These are phyloP conservation scores for Tetracentron sinense DNA, from an alignment of 164 flowering plant species.

Conservation along the genomic window DNA sequence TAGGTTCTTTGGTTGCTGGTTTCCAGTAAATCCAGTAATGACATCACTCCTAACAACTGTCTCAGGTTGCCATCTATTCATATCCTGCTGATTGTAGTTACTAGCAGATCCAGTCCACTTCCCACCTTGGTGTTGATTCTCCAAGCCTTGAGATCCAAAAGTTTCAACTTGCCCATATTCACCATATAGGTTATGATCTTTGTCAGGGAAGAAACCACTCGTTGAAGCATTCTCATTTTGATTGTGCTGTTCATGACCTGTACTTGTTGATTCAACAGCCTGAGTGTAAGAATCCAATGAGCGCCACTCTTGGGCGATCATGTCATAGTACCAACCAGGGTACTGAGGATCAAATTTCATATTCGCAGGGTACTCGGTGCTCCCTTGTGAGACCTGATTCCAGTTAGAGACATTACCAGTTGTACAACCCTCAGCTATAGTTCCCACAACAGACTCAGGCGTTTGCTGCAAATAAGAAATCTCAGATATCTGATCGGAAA, in stretches of 20 bases:
- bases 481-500: conserved; percentile 41
- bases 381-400: conserved; percentile 52
- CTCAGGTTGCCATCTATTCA: conserved; percentile 41
- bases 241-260: conserved; percentile 32
- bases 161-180: conserved; percentile 28
- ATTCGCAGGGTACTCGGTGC: conserved; percentile 60
- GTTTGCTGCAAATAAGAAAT: conserved; percentile 64
- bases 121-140: conserved; percentile 23
- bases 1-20: conserved; percentile 25
- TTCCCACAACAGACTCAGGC: conserved; percentile 46
- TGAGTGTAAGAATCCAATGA: conserved; percentile 48
- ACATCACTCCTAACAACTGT: conserved; percentile 19
- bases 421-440: conserved; percentile 35
- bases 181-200: conserved; percentile 20
- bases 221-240: conserved; percentile 35
- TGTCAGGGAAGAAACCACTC: conserved; percentile 19
- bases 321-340: conserved; percentile 94
- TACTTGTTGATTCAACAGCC: conserved; percentile 31
- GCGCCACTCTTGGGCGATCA: conserved; percentile 63
- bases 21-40: conserved; percentile 23
- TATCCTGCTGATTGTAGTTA: conserved; percentile 31
- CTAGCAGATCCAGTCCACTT: conserved; percentile 38
- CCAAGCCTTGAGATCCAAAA: conserved; percentile 25
- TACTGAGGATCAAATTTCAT: conserved; percentile 94
- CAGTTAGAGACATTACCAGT: conserved; percentile 38